phyloP scores from a whole-genome alignment of 2,329 filamentous ascomycete genomes.

The Pseudopithomyces maydicus region DNA sequence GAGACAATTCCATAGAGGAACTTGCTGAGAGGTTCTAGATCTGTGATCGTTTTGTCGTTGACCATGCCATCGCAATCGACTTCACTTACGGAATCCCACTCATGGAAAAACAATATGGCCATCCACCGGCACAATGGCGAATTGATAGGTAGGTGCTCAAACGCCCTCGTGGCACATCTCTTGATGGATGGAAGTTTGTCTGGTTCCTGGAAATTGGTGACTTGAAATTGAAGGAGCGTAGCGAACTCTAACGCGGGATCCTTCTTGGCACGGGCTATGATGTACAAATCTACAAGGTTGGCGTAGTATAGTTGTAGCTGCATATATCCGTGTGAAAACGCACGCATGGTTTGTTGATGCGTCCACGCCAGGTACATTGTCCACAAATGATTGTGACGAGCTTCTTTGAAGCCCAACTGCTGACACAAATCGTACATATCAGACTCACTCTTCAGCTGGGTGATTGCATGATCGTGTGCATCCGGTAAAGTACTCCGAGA shows the following conservation, averaged over 20 bases:
- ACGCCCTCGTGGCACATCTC: constrained; percentile 6
- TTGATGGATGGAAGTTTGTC: constrained; percentile 2
- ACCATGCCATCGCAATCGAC: constrained; percentile 11
- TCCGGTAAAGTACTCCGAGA: background rate
- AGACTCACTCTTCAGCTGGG: background rate
- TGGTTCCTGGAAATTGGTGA: constrained; percentile 11
- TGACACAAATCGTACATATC: background rate
- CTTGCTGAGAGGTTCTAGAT: constrained; percentile 7
- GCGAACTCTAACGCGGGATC: constrained; percentile 10
- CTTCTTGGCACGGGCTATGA: constrained; percentile 8
- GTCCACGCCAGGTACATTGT: constrained; percentile 7
- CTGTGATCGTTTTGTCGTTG: background rate
- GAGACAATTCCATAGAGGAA: constrained; percentile 15
- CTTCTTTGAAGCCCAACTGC: background rate
- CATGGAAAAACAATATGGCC: constrained; percentile 15
- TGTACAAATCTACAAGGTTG: constrained; percentile 19
- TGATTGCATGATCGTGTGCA: background rate
- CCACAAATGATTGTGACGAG: background rate
- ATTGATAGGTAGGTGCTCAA: constrained; percentile 13
- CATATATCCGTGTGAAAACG: background rate
- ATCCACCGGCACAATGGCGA: constrained; percentile 23
- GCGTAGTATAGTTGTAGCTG: constrained; percentile 18
- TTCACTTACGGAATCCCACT: constrained; percentile 14
- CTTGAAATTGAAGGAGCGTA: constrained; percentile 18
- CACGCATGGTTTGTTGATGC: background rate